phyloP scores from a whole-genome alignment of 2,329 filamentous ascomycete species.

The Albophoma yamanashiensis region DNA sequence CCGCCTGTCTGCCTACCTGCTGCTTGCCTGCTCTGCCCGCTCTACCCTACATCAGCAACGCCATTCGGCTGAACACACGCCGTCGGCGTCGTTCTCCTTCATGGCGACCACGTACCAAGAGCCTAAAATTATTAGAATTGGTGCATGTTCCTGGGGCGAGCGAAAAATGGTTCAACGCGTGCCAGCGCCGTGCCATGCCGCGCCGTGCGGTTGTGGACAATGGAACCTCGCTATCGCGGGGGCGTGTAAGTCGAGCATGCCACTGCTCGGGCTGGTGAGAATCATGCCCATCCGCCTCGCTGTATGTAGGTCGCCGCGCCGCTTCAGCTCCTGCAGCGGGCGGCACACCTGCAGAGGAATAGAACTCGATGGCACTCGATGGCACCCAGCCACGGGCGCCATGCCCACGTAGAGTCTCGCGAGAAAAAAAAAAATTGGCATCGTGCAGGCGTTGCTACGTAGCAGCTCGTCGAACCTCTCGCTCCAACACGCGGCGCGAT shows the following conservation, averaged over 20 bases:
- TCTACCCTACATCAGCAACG: neutral
- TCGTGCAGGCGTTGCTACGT: neutral
- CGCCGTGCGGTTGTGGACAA: neutral
- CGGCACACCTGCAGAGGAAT: neutral
- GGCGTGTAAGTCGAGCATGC: neutral
- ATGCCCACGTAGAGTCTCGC: neutral
- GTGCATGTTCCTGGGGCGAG: too few relatives aligned
- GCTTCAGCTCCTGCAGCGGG: constrained; percentile 3
- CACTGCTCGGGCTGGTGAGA: neutral
- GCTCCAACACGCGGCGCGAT: neutral
- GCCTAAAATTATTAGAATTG: too few relatives aligned
- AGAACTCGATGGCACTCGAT: neutral
- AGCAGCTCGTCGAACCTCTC: neutral
- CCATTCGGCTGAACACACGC: neutral
- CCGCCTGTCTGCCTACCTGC: neutral
- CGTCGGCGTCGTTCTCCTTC: neutral
- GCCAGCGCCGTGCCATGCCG: neutral
- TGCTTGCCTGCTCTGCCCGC: neutral
- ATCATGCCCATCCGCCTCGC: neutral
- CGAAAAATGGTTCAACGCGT: neutral
- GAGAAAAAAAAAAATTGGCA: neutral
- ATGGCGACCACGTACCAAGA: neutral
- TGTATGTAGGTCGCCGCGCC: constrained; percentile 1
- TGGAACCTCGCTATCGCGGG: neutral
- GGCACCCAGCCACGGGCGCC: neutral